Evolutionary conservation across 768 basidiomycete genomes (phyloP).

Genomic region (Phanerochaete carnosa): DNA sequence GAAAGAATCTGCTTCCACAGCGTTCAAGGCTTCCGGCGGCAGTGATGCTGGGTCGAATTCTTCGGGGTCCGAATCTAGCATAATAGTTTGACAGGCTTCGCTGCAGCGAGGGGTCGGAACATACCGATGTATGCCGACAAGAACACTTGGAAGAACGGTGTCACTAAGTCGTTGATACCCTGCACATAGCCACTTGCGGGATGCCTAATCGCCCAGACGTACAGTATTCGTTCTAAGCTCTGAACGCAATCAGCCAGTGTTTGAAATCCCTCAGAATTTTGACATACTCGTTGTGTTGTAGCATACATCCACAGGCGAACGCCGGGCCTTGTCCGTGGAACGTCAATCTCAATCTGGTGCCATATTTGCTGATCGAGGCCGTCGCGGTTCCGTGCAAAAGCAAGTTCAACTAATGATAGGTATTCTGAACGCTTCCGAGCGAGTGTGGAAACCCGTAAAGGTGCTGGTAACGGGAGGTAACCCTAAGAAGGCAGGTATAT

Average conservation of each 20-base stretch:
- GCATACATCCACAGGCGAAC: constrained; percentile 88
- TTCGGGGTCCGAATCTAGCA: constrained; percentile 85
- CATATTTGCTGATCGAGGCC: constrained; percentile 95
- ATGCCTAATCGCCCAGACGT: constrained; percentile 99
- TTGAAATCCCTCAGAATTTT: neutral
- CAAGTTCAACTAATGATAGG: constrained; percentile 79
- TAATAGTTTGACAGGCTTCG: neutral
- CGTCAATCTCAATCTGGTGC: constrained; percentile 99
- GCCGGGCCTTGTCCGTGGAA: constrained; percentile 92
- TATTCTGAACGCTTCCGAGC: constrained; percentile 91
- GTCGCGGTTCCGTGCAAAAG: constrained; percentile 83
- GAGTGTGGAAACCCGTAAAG: constrained; percentile 73
- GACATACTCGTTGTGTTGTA: constrained; percentile 80
- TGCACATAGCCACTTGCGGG: constrained; percentile 99
- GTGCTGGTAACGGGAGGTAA: constrained; percentile 83
- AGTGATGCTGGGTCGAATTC: constrained; percentile 78
- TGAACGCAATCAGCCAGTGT: constrained; percentile 31
- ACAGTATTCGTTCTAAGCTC: constrained; percentile 92
- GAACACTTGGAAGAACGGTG: constrained; percentile 98
- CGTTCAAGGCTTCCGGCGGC: constrained; percentile 66
- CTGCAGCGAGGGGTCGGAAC: neutral
- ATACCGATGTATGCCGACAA: constrained; percentile 90
- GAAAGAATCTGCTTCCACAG: constrained; percentile 95
- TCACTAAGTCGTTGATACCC: constrained; percentile 97
- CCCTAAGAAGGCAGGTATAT: constrained; percentile 50